These are phyloP conservation scores for Amanita jacksonii DNA, from an alignment of 768 basidiomycete genomes.

Conservation along the genomic window DNA sequence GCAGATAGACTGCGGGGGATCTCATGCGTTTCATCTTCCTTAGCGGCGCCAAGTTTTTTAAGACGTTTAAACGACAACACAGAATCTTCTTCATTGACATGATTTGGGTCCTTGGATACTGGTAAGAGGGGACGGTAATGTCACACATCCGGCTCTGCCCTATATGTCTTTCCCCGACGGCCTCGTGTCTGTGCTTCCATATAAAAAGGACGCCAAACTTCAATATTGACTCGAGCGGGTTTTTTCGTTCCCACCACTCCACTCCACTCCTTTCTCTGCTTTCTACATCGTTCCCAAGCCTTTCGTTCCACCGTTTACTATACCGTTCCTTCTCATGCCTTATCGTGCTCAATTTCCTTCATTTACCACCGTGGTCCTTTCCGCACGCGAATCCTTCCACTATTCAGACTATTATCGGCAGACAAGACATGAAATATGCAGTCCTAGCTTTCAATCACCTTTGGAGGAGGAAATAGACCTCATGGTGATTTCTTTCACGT, in stretches of 20 bases:
- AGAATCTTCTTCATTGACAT: background rate
- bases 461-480: background rate
- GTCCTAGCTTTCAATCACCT: background rate
- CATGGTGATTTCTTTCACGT: background rate
- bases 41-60: background rate
- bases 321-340: background rate
- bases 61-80: background rate
- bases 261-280: background rate
- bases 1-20: too few relatives aligned
- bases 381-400: background rate
- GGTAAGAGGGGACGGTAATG: background rate
- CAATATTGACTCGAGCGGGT: conserved; percentile 5
- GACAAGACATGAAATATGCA: background rate
- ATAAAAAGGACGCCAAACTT: conserved; percentile 2
- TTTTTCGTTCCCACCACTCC: conserved; percentile 6
- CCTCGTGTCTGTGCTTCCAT: conserved; percentile 6
- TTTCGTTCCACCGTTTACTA: background rate
- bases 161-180: conserved; percentile 4
- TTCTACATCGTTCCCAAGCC: background rate
- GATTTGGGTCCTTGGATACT: background rate
- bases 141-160: background rate
- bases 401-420: background rate
- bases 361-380: conserved; percentile 5
- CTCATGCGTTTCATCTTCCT: too few relatives aligned
- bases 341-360: conserved; percentile 3